These are phyloP conservation scores for Leccinum huronense DNA, from an alignment of 1,284 basidiomycete species.

Conservation along the genomic window DNA sequence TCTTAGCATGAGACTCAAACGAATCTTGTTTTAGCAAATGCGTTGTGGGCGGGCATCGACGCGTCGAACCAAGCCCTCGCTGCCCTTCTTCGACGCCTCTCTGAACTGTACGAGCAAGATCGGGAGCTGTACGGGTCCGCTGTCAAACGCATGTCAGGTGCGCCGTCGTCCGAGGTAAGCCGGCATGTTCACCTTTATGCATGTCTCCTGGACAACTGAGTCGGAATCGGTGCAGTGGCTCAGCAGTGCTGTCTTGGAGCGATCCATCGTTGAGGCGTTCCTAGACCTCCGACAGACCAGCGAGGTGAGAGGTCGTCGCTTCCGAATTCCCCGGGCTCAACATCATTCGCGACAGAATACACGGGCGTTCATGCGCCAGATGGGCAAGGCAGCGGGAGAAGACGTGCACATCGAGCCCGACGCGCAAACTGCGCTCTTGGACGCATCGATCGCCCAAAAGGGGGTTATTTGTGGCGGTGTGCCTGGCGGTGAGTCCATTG, in stretches of 20 bases:
- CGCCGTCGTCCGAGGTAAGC: constrained; percentile 57
- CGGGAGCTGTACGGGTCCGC: constrained; percentile 50
- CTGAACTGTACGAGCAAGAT: constrained; percentile 47
- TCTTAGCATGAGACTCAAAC: constrained; percentile 11
- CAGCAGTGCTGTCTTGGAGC: constrained; percentile 1
- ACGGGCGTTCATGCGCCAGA: constrained; percentile 80
- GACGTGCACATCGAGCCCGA: constrained; percentile 80
- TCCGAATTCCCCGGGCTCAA: neutral
- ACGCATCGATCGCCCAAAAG: constrained; percentile 71
- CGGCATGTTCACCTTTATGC: neutral
- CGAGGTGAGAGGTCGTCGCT: constrained; percentile 42
- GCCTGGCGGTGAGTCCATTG: constrained; percentile 73
- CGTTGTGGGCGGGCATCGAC: constrained; percentile 71
- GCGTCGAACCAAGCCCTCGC: constrained; percentile 59
- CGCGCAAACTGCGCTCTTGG: constrained; percentile 86
- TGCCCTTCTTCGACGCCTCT: constrained; percentile 49
- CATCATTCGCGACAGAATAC: constrained; percentile 53
- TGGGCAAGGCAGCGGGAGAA: constrained; percentile 79
- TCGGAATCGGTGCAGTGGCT: constrained; percentile 24
- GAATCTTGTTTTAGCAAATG: constrained; percentile 45
- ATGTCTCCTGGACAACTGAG: neutral
- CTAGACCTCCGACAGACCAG: constrained; percentile 54
- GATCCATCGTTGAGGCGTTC: constrained; percentile 44
- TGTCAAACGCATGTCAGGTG: constrained; percentile 58
- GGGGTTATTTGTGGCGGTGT: constrained; percentile 95